Conservation (phyloP, 306 rosid genomes). For the Dalbergia cultrata region DNA sequence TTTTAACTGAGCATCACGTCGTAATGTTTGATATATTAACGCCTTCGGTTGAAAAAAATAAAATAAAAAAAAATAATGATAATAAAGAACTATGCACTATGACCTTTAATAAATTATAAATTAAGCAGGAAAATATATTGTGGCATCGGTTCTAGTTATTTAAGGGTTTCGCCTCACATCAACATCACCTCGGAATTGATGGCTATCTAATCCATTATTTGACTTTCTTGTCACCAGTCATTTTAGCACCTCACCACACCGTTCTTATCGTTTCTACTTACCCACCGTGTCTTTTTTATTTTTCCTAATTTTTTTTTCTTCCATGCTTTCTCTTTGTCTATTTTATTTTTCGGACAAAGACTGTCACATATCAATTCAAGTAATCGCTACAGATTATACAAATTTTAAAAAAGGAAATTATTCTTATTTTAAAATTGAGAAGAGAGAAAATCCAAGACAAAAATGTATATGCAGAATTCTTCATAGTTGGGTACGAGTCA, state of each 20-base stretch:
- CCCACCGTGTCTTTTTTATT: background rate
- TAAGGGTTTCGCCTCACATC: background rate
- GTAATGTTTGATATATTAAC: too few species aligned
- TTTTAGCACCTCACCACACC: conserved; percentile 34
- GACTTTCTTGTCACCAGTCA: conserved; percentile 45
- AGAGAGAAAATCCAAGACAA: background rate
- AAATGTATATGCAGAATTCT: too few species aligned
- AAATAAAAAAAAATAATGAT: background rate
- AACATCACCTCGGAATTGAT: conserved; percentile 27
- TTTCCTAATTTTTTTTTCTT: background rate
- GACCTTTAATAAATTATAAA: background rate
- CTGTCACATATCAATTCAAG: background rate
- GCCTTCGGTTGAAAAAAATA: too few species aligned
- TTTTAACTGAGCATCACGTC: too few species aligned
- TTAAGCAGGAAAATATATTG: background rate
- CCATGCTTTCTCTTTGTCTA: too few species aligned
- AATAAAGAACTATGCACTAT: background rate
- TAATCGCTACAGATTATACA: background rate
- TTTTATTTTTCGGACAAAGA: conserved; percentile 26
- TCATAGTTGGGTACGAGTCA: too few species aligned
- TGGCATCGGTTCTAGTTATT: background rate
- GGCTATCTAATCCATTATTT: conserved; percentile 38
- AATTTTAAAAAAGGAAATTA: background rate
- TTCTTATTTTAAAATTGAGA: too few species aligned
- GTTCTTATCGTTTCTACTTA: conserved; percentile 38